These are phyloP conservation scores for Knoxia roxburghii DNA, from an alignment of 257 asterid genomes.

Conservation along the genomic window DNA sequence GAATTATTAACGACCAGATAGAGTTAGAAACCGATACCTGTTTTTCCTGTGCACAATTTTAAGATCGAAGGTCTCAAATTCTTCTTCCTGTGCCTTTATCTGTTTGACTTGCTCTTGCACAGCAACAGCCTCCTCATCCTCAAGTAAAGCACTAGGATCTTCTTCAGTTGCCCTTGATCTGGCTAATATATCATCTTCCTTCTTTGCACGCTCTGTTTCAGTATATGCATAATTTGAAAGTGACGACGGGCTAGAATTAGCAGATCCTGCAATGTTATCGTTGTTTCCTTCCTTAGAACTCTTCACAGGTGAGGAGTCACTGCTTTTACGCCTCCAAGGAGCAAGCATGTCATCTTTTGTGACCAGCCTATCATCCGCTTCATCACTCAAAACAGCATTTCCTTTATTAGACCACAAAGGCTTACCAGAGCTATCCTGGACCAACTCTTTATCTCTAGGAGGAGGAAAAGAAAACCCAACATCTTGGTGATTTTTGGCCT, in stretches of 20 bases:
- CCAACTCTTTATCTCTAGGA: slow-evolving; percentile 67
- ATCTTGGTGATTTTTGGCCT: slow-evolving; percentile 43
- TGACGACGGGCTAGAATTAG: slow-evolving; percentile 77
- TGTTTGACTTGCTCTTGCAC: slow-evolving; percentile 98
- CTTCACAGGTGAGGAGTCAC: slow-evolving; percentile 56
- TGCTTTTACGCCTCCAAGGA: slow-evolving; percentile 68
- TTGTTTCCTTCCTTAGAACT: slow-evolving; percentile 64
- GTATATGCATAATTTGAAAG: slow-evolving; percentile 67
- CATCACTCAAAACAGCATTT: slow-evolving; percentile 40
- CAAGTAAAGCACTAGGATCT: slow-evolving; percentile 55
- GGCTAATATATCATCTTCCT: slow-evolving; percentile 40
- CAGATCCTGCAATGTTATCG: slow-evolving; percentile 49
- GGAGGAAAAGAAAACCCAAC: slow-evolving; percentile 95
- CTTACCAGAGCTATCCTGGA: slow-evolving; percentile 47
- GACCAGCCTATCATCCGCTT: slow-evolving; percentile 44
- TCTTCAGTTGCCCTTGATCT: slow-evolving; percentile 46
- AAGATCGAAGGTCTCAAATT: slow-evolving; percentile 87
- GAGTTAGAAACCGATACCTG: slow-evolving; percentile 44
- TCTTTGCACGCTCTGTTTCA: slow-evolving; percentile 47
- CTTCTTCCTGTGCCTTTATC: slow-evolving; percentile 97
- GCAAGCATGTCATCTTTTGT: slow-evolving; percentile 59
- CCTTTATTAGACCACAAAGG: slow-evolving; percentile 65
- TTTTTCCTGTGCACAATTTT: slow-evolving; percentile 96
- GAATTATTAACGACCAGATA: slow-evolving; percentile 9
- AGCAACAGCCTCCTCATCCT: slow-evolving; percentile 94